Conservation (phyloP, 1,284 basidiomycete species). For the Lentinula novae-zelandiae region DNA sequence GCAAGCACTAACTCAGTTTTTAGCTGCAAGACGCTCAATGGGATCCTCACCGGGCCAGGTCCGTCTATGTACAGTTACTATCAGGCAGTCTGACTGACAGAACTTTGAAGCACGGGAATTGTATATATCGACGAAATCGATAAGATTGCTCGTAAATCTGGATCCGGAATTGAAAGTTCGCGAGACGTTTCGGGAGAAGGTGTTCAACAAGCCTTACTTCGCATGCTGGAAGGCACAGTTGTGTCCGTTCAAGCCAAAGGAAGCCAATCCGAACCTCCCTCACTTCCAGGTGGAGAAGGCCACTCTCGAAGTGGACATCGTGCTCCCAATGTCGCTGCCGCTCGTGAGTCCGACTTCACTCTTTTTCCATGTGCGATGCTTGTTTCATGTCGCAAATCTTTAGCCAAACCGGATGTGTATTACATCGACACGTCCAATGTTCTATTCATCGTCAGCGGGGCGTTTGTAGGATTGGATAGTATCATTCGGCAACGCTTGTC, state of each 20-base stretch:
- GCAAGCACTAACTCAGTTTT: conserved; percentile 1
- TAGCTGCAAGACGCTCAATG: conserved; percentile 84
- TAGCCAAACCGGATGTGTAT: conserved; percentile 66
- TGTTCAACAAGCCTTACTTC: conserved; percentile 88
- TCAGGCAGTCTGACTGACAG: no score
- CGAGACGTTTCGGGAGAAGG: conserved; percentile 96
- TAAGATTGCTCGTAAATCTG: conserved; percentile 78
- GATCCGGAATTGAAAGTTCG: conserved; percentile 65
- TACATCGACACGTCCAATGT: conserved; percentile 87
- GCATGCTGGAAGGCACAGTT: conserved; percentile 90
- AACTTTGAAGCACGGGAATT: conserved; percentile 69
- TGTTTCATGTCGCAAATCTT: not conserved
- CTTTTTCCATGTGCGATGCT: not conserved
- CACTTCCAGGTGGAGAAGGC: conserved; percentile 36
- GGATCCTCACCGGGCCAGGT: conserved; percentile 81
- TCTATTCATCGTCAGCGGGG: conserved; percentile 88
- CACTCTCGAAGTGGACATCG: conserved; percentile 45
- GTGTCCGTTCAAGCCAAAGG: conserved; percentile 80
- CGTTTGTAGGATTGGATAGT: conserved; percentile 89
- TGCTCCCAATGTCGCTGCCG: conserved; percentile 25
- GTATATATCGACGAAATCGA: conserved; percentile 97
- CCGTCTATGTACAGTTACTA: not conserved
- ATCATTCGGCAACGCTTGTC: conserved; percentile 76
- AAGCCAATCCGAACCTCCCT: conserved; percentile 39
- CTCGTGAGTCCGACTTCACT: conserved; percentile 28